These are phyloP conservation scores for Priceomyces castillae DNA, from an alignment of 805 yeast genomes.

Conservation along the genomic window DNA sequence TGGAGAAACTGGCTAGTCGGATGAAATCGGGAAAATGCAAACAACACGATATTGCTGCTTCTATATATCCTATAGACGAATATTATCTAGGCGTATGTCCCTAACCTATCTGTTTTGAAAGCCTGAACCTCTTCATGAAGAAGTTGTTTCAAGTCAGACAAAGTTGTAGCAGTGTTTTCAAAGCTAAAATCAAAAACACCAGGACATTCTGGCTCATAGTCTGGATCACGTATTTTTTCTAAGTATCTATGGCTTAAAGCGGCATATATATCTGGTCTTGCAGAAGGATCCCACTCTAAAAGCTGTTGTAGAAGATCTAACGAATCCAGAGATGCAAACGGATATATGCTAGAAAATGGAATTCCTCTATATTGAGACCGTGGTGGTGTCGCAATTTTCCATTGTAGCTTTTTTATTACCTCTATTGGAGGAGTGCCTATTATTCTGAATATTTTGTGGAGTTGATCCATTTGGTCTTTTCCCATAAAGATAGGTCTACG, in stretches of 20 bases:
- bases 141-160: constrained; percentile 43
- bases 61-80: neutral
- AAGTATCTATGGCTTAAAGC: constrained; percentile 61
- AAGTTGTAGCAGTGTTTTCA: constrained; percentile 39
- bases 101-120: constrained; percentile 34
- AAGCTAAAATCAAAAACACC: constrained; percentile 63
- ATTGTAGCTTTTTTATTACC: constrained; percentile 30
- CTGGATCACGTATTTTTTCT: constrained; percentile 46
- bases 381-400: constrained; percentile 29
- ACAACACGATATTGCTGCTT: neutral
- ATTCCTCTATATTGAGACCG: constrained; percentile 39
- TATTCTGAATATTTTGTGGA: constrained; percentile 62
- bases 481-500: constrained; percentile 81
- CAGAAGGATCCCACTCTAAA: constrained; percentile 61
- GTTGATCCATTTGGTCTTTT: constrained; percentile 65
- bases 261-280: constrained; percentile 53
- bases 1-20: neutral
- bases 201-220: constrained; percentile 54
- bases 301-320: constrained; percentile 52
- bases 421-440: constrained; percentile 67
- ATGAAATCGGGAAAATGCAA: neutral
- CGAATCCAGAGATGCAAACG: constrained; percentile 56
- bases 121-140: constrained; percentile 52
- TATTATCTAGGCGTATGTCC: neutral
- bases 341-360: constrained; percentile 43